These are phyloP conservation scores for Saccharomycopsis oosterbeekiorum DNA, from an alignment of 805 yeast genomes.

Conservation along the genomic window DNA sequence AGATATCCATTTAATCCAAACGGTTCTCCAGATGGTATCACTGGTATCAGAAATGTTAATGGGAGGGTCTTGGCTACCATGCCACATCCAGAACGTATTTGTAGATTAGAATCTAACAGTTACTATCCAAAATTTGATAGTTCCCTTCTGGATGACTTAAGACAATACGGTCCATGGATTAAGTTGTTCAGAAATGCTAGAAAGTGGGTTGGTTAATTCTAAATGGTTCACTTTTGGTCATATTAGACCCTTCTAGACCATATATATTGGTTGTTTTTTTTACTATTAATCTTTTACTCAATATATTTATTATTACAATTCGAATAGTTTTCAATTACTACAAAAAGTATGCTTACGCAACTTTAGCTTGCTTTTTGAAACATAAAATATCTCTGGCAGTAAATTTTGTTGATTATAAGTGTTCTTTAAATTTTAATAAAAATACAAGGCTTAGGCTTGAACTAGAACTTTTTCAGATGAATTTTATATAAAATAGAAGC, in stretches of 20 bases:
- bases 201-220: slow-evolving; percentile 62
- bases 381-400: too few relatives aligned
- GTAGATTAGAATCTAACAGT: slow-evolving; percentile 80
- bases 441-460: too few relatives aligned
- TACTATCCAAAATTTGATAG: slow-evolving; percentile 55
- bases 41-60: slow-evolving; percentile 82
- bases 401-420: too few relatives aligned
- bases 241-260: not conserved
- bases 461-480: too few relatives aligned
- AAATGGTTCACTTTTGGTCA: not conserved
- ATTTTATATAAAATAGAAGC: too few relatives aligned
- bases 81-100: slow-evolving; percentile 98
- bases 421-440: too few relatives aligned
- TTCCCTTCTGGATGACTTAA: slow-evolving; percentile 52
- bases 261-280: not conserved
- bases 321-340: too few relatives aligned
- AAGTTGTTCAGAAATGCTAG: slow-evolving; percentile 87
- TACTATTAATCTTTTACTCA: too few relatives aligned
- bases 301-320: too few relatives aligned
- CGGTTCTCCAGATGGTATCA: slow-evolving; percentile 88
- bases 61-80: slow-evolving; percentile 96
- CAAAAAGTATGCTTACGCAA: too few relatives aligned
- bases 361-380: too few relatives aligned
- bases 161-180: slow-evolving; percentile 91
- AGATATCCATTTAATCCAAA: slow-evolving; percentile 92